A percentile compares a stretch with the other conserved stretches of the same genome.
phyloP scores from a whole-genome alignment of 2,329 filamentous ascomycete genomes.

The Setomelanomma holmii region DNA sequence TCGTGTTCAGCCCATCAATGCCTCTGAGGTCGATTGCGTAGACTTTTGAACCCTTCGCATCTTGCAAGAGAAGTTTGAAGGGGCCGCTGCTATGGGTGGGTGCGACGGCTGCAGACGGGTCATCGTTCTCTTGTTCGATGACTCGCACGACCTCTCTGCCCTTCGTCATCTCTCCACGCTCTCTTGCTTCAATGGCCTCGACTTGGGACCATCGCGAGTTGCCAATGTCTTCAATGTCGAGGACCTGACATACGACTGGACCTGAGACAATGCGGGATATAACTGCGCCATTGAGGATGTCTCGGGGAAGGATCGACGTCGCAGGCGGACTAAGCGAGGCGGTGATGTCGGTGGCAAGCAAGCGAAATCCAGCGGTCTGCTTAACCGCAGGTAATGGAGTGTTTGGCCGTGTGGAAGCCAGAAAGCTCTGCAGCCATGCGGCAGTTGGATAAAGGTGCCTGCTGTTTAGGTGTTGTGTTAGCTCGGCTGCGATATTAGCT shows the following conservation, averaged over 20 bases:
- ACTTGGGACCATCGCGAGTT: conserved; percentile 85
- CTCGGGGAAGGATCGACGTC: conserved; percentile 63
- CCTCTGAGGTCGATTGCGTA: conserved; percentile 75
- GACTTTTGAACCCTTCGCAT: conserved; percentile 69
- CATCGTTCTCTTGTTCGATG: conserved; percentile 59
- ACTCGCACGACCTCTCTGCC: conserved; percentile 85
- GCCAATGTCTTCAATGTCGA: conserved; percentile 85
- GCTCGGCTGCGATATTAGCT: conserved; percentile 41
- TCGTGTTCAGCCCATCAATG: conserved; percentile 70
- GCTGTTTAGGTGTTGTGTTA: conserved; percentile 62
- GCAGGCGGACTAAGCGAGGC: conserved; percentile 57
- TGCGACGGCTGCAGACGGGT: conserved; percentile 32
- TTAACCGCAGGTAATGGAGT: conserved; percentile 74
- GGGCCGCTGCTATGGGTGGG: conserved; percentile 61
- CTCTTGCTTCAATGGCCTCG: conserved; percentile 77
- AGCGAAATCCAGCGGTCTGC: conserved; percentile 80
- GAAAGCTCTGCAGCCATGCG: conserved; percentile 70
- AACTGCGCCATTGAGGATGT: conserved; percentile 62
- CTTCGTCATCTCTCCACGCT: conserved; percentile 74
- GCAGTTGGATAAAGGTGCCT: conserved; percentile 63
- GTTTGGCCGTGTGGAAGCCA: conserved; percentile 60
- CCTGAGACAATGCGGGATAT: conserved; percentile 64
- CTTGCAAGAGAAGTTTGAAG: conserved; percentile 84
- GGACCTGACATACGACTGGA: conserved; percentile 78
- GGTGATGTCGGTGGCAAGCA: conserved; percentile 80